A percentile compares a stretch with the other conserved stretches of the same genome.
Evolutionary conservation across 2,329 filamentous ascomycete species (phyloP).

Genomic region (Ceratocystis cacaofunesta): DNA sequence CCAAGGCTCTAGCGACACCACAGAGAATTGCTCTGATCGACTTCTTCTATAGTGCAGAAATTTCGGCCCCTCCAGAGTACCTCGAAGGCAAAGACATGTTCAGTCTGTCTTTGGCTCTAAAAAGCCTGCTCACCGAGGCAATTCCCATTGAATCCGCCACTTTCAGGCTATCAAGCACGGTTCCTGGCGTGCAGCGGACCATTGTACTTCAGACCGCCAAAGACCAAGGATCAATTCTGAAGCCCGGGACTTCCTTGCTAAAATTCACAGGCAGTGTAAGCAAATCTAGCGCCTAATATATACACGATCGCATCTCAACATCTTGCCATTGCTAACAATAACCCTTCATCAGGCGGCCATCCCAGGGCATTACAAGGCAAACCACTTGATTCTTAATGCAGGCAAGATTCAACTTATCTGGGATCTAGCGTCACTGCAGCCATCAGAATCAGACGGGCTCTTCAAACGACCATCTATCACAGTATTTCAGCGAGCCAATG

Average conservation of each 20-base stretch:
- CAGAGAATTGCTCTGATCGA: slow-evolving; percentile 52
- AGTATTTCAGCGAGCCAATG: slow-evolving; percentile 56
- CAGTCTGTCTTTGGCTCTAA: slow-evolving; percentile 18
- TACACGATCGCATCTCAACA: not conserved
- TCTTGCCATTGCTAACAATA: slow-evolving; percentile 21
- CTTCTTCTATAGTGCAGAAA: slow-evolving; percentile 56
- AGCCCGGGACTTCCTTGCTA: slow-evolving; percentile 35
- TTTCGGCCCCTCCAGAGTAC: slow-evolving; percentile 56
- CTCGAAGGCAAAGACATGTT: slow-evolving; percentile 23
- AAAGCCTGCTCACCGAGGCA: slow-evolving; percentile 12
- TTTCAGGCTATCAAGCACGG: slow-evolving; percentile 8
- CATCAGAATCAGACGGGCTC: slow-evolving; percentile 33
- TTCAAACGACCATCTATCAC: slow-evolving; percentile 47
- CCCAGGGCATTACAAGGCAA: slow-evolving; percentile 60
- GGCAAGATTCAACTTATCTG: slow-evolving; percentile 51
- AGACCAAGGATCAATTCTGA: slow-evolving; percentile 24
- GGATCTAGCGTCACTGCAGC: slow-evolving; percentile 42
- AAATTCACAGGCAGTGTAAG: slow-evolving; percentile 27
- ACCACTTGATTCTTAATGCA: slow-evolving; percentile 51
- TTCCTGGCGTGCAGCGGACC: slow-evolving; percentile 8
- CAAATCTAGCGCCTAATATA: not conserved
- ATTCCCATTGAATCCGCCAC: slow-evolving; percentile 13
- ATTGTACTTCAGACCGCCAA: slow-evolving; percentile 22
- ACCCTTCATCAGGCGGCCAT: slow-evolving; percentile 40
- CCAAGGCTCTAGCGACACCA: slow-evolving; percentile 37